phyloP scores from a whole-genome alignment of 257 asterid species.

The Prunella vulgaris region DNA sequence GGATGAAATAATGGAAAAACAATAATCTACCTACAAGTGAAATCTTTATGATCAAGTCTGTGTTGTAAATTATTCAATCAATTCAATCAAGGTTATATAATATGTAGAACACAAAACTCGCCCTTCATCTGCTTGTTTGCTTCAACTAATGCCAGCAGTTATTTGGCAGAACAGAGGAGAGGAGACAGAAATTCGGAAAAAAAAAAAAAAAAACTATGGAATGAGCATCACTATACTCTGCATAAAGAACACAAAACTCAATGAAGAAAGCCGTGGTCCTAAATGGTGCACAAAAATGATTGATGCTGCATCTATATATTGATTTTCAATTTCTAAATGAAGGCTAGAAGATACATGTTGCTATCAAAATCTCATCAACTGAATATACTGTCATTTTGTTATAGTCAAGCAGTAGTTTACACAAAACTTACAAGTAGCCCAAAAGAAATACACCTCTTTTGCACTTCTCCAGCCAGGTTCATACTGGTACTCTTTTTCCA shows the following conservation, averaged over 20 bases:
- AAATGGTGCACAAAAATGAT: slow-evolving; percentile 4
- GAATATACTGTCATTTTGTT: slow-evolving; percentile 14
- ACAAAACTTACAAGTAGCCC: slow-evolving; percentile 29
- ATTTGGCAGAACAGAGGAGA: not conserved
- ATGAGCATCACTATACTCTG: not conserved
- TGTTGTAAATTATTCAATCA: no score
- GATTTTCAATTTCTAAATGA: slow-evolving; percentile 10
- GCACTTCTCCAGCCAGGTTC: slow-evolving; percentile 16
- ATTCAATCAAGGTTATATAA: not conserved
- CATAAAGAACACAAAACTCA: not conserved
- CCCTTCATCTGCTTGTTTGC: not conserved
- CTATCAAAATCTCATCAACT: slow-evolving; percentile 13
- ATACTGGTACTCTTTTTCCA: slow-evolving; percentile 78
- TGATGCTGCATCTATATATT: slow-evolving; percentile 9
- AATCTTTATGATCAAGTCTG: no score
- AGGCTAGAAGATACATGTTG: slow-evolving; percentile 1
- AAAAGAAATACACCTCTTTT: slow-evolving; percentile 9
- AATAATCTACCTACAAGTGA: not conserved
- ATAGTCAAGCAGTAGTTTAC: slow-evolving; percentile 31
- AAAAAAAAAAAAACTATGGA: not conserved
- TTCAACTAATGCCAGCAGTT: not conserved
- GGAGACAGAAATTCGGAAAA: not conserved
- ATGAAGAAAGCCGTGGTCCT: slow-evolving; percentile 5
- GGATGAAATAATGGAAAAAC: not conserved
- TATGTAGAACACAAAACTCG: not conserved